Evolutionary conservation across 2,329 filamentous ascomycete species (phyloP), one percentile per base, ranked within the genome.

Genomic region (Aspergillaceae sp.): DNA sequence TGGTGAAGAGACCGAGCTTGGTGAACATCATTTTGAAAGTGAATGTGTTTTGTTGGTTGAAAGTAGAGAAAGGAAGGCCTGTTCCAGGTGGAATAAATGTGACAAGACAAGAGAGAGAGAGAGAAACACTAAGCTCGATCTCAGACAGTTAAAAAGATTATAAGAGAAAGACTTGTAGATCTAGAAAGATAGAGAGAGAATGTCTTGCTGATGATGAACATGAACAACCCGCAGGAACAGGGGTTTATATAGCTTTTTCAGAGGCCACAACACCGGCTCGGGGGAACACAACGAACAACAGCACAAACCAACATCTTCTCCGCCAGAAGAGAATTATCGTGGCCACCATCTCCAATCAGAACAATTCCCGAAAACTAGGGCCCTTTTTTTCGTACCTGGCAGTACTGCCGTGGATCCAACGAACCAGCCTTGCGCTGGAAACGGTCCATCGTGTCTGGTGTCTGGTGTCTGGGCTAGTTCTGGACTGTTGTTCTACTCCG

Each of bases 21-120:
- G 56, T 55, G 63, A 67, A 64, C 60, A 68, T 65, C 51, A 54
- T 54, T 48, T 54, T 52, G 51, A 48, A 19, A 36, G 34, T 11
- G 34, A 36, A n/a, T 36, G 34, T 36, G 26, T 27, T 19, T 26
- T 9, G 7, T 19, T 19, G 26, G 9, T 9, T 19, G 26, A 4
- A 26, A 38, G 36, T 38, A 19, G 26, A 38, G 26, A 26, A 38
- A 38, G 41, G 4, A 38, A 38, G 26, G 26, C 36, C 10, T 29
- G 40, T 43, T 29, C 37, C 40, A 33, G 47, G 43, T 34, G 43
- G 48, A 38, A 9, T 32, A 32, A 58, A 46, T 43, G 49, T 55
- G 53, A 46, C 51, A 54, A 59, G 56, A 58, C 19, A 19, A 19
- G 19, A 19, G 19, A 19, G 19, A 19, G 19, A 19, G 19, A 19